Percentiles rank a stretch among this genome's conserved stretches.
Evolutionary conservation across 805 yeast genomes (phyloP).

Genomic region (Cyberlindnera euphorbiiphila): DNA sequence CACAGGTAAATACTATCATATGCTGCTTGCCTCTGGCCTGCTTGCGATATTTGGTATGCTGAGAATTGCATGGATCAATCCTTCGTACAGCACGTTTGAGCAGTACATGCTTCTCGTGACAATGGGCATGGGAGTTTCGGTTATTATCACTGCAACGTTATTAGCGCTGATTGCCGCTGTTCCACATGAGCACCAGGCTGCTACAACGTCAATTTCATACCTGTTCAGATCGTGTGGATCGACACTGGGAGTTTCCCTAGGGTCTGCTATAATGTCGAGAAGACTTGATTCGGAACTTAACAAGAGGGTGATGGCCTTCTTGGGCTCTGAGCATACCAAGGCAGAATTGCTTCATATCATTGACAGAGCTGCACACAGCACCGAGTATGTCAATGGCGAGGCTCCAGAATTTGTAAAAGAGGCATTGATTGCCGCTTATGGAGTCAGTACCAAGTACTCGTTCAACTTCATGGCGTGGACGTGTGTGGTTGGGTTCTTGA

Average conservation of each 20-base stretch:
- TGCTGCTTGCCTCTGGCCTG: conserved; percentile 40
- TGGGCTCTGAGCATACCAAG: conserved; percentile 35
- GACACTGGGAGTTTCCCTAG: conserved; percentile 59
- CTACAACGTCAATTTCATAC: conserved; percentile 64
- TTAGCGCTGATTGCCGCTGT: conserved; percentile 70
- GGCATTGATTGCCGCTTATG: conserved; percentile 49
- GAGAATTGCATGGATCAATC: conserved; percentile 33
- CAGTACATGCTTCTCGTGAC: conserved; percentile 42
- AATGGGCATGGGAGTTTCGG: conserved; percentile 54
- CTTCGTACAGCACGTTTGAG: conserved; percentile 34
- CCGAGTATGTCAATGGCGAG: conserved; percentile 44
- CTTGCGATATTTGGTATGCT: conserved; percentile 43
- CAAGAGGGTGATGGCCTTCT: conserved; percentile 30
- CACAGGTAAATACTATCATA: conserved; percentile 55
- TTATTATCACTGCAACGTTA: conserved; percentile 61
- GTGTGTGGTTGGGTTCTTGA: conserved; percentile 34
- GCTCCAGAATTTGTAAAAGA: conserved; percentile 52
- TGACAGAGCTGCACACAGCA: conserved; percentile 48
- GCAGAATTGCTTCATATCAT: conserved; percentile 42
- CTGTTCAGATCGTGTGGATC: conserved; percentile 66
- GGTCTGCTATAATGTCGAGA: conserved; percentile 58
- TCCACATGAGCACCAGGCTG: conserved; percentile 61
- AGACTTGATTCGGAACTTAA: conserved; percentile 33
- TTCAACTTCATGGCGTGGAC: conserved; percentile 44
- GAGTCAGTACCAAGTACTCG: conserved; percentile 47